Base-by-base conservation (phyloP, 306 rosid species). In the Prunus campanulata region DNA sequence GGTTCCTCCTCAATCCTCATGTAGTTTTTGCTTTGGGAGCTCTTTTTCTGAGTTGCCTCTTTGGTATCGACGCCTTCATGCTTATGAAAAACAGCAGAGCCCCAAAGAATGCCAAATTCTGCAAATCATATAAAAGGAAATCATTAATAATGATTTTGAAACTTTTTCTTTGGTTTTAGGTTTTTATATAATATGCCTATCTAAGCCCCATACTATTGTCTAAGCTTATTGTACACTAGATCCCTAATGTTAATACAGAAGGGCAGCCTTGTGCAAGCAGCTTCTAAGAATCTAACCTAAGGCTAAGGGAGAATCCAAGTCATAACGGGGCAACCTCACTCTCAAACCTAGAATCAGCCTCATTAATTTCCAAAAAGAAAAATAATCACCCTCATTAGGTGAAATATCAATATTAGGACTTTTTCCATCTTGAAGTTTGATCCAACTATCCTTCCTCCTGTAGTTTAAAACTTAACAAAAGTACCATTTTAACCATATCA, bases 61-160 rank as follows among this genome's bases (percentile, higher is more conserved):
- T 84, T 2, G 89, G 92, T 42, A 77, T 55, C 50, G 91, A 84
- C 32, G 85, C 74, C 84, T 72, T 87, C 95, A 90, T 87, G 71
- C 86, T 88, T 15, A 87, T 69, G 79, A 75, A 87, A 77, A 87
- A 87, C 57, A 90, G 86, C 83, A 90, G 73, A 6, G 95, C 95
- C 59, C 95, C 95, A 61, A 90, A 84, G 74, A 90, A 76, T 25
- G 95, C 95, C 85, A 90, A 71, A 70, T 83, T 84, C 95, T 90
- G 87, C 80, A 79, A 59, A 74, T 10, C 77, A 72, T 27, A 6
- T 47, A 46, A 35, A 39, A 47, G 4, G 6, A 20, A 60, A 12
- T 74, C 74, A 74, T 62, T 11, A 60, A 44, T 44, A 18, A 50
- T 60, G 20, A 25, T 19, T 42, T 73, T 15, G 39, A 6, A 16